These are phyloP conservation scores for Apiotrichum siamense DNA, from an alignment of 1,284 basidiomycete genomes.

Conservation along the genomic window DNA sequence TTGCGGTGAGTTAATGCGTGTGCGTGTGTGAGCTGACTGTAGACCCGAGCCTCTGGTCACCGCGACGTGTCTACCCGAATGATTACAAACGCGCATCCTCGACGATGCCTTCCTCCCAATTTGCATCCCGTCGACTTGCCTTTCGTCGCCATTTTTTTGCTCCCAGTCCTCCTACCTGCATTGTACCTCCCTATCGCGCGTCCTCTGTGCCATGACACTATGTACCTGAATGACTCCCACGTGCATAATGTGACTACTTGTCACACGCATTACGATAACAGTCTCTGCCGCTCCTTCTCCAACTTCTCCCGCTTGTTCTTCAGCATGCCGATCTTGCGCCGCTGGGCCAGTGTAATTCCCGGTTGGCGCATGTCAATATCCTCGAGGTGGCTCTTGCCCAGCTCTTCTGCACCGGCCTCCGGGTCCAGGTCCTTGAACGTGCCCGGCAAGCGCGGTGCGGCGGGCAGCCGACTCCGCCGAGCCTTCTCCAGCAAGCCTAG, in stretches of 20 bases:
- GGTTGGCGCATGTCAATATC: constrained; percentile 30
- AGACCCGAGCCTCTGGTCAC: constrained; percentile 47
- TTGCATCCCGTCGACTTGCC: background rate
- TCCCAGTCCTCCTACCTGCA: background rate
- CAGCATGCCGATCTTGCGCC: constrained; percentile 37
- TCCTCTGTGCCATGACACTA: no score
- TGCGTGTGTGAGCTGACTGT: background rate
- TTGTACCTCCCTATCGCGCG: no score
- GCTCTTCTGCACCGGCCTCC: no score
- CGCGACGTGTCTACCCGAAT: constrained; percentile 40
- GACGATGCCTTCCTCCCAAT: no score
- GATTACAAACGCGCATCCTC: background rate
- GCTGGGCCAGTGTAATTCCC: constrained; percentile 30
- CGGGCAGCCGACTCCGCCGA: background rate
- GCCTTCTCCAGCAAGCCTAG: background rate
- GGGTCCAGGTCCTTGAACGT: constrained; percentile 7
- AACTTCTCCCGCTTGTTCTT: constrained; percentile 37
- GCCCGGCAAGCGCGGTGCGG: background rate
- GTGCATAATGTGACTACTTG: background rate
- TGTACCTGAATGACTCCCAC: no score
- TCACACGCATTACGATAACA: constrained; percentile 13
- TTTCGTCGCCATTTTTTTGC: background rate
- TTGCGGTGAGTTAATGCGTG: constrained; percentile 27
- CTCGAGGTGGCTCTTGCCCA: constrained; percentile 14
- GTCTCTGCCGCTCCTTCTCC: constrained; percentile 35